Percentiles rank a stretch among this genome's conserved stretches.
phyloP scores from a whole-genome alignment of 2,329 filamentous ascomycete species.

The Hypoxylon sp. region DNA sequence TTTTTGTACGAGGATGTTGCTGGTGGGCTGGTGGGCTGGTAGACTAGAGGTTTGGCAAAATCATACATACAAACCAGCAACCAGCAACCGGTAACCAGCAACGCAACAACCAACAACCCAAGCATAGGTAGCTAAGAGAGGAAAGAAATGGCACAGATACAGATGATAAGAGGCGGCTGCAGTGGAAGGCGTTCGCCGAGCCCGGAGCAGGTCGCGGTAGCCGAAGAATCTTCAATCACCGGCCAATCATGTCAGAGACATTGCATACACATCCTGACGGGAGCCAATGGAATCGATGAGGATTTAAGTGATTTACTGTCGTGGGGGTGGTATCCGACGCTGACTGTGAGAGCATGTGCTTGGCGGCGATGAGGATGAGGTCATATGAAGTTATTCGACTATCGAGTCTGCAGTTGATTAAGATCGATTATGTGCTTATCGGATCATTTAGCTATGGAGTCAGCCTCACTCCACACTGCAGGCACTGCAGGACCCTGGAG shows the following conservation, averaged over 20 bases:
- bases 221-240: slow-evolving; percentile 41
- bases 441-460: slow-evolving; percentile 21
- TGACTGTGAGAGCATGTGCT: slow-evolving; percentile 25
- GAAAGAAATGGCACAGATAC: slow-evolving; percentile 19
- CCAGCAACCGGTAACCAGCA: too few relatives aligned
- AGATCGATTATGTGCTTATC: slow-evolving; percentile 13
- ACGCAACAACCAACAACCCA: slow-evolving; percentile 1
- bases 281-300: slow-evolving; percentile 24
- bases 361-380: slow-evolving; percentile 29
- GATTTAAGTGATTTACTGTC: slow-evolving; percentile 10
- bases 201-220: slow-evolving; percentile 42
- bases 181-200: slow-evolving; percentile 40
- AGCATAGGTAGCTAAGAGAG: background rate
- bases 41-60: background rate
- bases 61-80: slow-evolving; percentile 6
- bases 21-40: background rate
- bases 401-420: background rate
- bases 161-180: slow-evolving; percentile 30
- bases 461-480: slow-evolving; percentile 18
- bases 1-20: slow-evolving; percentile 4
- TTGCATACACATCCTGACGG: slow-evolving; percentile 37
- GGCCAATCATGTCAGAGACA: slow-evolving; percentile 43
- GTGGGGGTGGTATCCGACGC: slow-evolving; percentile 38
- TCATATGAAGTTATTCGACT: slow-evolving; percentile 34
- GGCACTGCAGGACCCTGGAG: background rate